A percentile compares a stretch with the other conserved stretches of the same genome.
phyloP scores from a whole-genome alignment of 345 rosid genomes.

The Gossypium herbaceum region DNA sequence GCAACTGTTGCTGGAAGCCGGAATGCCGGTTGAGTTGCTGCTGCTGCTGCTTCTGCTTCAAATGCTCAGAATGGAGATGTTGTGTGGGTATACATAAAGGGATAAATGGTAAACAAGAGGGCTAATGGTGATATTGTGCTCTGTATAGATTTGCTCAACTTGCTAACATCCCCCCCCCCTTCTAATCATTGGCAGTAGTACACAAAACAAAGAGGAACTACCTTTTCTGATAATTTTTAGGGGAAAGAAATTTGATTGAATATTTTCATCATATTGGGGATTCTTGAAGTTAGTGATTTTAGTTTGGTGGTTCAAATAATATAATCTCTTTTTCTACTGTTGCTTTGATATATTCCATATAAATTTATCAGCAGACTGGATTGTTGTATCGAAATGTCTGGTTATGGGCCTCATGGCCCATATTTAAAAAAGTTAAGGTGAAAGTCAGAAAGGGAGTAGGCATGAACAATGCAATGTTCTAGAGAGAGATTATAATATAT shows the following conservation, averaged over 20 bases:
- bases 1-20: constrained; percentile 36
- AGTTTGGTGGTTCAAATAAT: not conserved
- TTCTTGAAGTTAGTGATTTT: constrained; percentile 16
- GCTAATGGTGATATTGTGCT: constrained; percentile 21
- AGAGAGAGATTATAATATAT: not conserved
- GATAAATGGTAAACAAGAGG: constrained; percentile 29
- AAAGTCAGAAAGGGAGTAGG: not conserved
- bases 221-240: constrained; percentile 11
- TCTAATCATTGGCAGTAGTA: constrained; percentile 24
- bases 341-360: not conserved
- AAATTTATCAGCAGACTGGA: no score
- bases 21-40: constrained; percentile 14
- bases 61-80: constrained; percentile 41
- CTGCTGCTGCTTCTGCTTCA: constrained; percentile 14
- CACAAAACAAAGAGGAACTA: constrained; percentile 27
- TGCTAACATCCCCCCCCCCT: constrained; percentile 21
- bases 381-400: not conserved
- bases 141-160: constrained; percentile 43
- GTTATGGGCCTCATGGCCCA: not conserved
- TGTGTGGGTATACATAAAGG: constrained; percentile 25
- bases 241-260: not conserved
- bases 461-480: not conserved
- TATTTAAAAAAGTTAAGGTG: no score
- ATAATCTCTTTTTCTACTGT: not conserved
- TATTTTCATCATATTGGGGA: constrained; percentile 21